phyloP scores from a whole-genome alignment of 768 basidiomycete genomes.

The Termitomyces bulborhizus region DNA sequence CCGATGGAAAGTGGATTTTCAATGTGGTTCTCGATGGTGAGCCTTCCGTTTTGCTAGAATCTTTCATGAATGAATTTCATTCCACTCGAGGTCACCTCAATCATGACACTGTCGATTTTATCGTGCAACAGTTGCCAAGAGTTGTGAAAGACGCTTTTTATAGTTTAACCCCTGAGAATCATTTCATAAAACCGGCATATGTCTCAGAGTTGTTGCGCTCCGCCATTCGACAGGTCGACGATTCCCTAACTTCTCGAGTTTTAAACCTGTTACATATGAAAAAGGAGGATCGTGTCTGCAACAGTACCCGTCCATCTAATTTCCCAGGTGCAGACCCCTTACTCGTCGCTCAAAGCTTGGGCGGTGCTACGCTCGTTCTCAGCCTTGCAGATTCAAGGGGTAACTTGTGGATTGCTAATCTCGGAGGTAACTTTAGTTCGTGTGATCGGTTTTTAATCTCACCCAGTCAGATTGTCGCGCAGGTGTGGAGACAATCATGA shows the following conservation, averaged over 20 bases:
- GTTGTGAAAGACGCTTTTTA: constrained; percentile 3
- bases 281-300: constrained; percentile 6
- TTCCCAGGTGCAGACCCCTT: not conserved
- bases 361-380: constrained; percentile 49
- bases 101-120: constrained; percentile 9
- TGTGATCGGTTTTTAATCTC: not conserved
- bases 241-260: constrained; percentile 36
- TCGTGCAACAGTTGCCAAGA: constrained; percentile 5
- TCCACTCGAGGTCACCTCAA: constrained; percentile 10
- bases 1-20: constrained; percentile 27
- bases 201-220: constrained; percentile 5
- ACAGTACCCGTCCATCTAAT: not conserved
- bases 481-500: constrained; percentile 1
- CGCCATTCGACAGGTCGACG: constrained; percentile 26
- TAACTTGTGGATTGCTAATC: constrained; percentile 55
- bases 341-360: constrained; percentile 30
- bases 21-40: constrained; percentile 29
- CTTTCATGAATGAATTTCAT: not conserved
- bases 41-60: not conserved
- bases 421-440: constrained; percentile 27
- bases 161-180: not conserved
- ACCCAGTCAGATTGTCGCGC: constrained; percentile 11
- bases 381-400: constrained; percentile 42
- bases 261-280: constrained; percentile 31
- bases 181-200: not conserved